Evolutionary conservation across 2,329 filamentous ascomycete species (phyloP), one percentile per base, ranked within the genome.

Genomic region (Diaporthe citri): DNA sequence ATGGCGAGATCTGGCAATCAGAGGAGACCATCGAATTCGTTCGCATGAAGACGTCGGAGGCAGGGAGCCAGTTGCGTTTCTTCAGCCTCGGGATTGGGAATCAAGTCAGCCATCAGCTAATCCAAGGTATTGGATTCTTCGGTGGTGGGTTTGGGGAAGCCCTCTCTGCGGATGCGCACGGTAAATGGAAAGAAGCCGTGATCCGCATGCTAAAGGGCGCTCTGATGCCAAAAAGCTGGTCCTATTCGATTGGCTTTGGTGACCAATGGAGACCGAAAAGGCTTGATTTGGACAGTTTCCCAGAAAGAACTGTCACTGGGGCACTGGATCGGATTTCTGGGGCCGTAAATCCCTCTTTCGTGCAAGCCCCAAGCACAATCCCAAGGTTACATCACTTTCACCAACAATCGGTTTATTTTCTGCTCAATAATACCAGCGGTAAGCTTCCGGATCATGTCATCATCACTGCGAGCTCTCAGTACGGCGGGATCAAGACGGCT

Each of bases 141-240:
- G 60, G 60, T 15, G 41, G 60, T 34, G 60, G 60, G 5, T 36
- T 66, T 48, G 60, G 60, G 3, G 60, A 66, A 20, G 41, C 13
- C 17, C 28, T 31, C 4, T 6, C 41, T 2, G 43, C 36, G n/a
- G 60, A 66, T 10, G 2, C 17, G 0, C 2, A 3, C 1, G 43
- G 28, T 5, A n/a, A 31, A 34, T 66, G 60, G 60, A 34, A 17
- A n/a, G 60, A 66, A n/a, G 60, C 60, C 20, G 60, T 66, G 43
- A 48, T 66, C 3, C 60, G 60, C 9, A 66, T 66, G 12, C 60
- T 48, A 28, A 48, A 48, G 6, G 43, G 60, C 43, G 60, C 60
- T 7, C 4, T 66, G 5, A 66, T 48, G 41, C 43, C 60, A 13
- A 66, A 7, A 1, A 66, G 60, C 60, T 66, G 60, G 60, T 66